These are phyloP conservation scores for Immersiella caudata DNA, from an alignment of 495 filamentous ascomycete species.

Conservation along the genomic window DNA sequence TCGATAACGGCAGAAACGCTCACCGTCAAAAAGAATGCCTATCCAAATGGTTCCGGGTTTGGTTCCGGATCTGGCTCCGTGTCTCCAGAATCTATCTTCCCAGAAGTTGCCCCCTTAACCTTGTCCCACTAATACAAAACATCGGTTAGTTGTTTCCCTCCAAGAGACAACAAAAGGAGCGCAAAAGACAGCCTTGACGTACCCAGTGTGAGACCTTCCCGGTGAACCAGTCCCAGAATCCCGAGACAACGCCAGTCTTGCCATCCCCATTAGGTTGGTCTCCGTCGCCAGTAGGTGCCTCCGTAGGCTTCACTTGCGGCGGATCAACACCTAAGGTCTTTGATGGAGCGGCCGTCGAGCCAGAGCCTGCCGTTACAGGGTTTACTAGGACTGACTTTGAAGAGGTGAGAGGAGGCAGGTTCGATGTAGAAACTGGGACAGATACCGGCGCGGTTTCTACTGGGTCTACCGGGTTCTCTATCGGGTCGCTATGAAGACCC, in stretches of 20 bases:
- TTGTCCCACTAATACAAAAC: background rate
- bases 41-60: background rate
- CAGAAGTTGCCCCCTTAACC: slow-evolving; percentile 3
- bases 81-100: background rate
- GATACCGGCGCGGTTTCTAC: background rate
- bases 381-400: slow-evolving; percentile 28
- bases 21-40: background rate
- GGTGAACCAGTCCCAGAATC: slow-evolving; percentile 55
- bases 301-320: slow-evolving; percentile 26
- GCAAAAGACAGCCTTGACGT: slow-evolving; percentile 19
- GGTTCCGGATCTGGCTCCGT: slow-evolving; percentile 2
- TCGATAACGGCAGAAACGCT: background rate
- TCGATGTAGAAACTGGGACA: too few species aligned
- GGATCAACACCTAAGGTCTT: slow-evolving; percentile 26
- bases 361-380: slow-evolving; percentile 16
- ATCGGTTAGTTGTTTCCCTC: too few species aligned
- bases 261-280: slow-evolving; percentile 23
- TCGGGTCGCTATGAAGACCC: slow-evolving; percentile 60
- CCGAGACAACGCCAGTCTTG: slow-evolving; percentile 33
- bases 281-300: slow-evolving; percentile 16
- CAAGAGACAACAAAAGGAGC: too few species aligned
- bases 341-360: background rate
- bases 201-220: slow-evolving; percentile 49
- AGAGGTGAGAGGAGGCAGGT: slow-evolving; percentile 6
- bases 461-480: slow-evolving; percentile 42